Evolutionary conservation across 2,329 filamentous ascomycete species (phyloP).

Genomic region (Chaetomiaceae sp.): DNA sequence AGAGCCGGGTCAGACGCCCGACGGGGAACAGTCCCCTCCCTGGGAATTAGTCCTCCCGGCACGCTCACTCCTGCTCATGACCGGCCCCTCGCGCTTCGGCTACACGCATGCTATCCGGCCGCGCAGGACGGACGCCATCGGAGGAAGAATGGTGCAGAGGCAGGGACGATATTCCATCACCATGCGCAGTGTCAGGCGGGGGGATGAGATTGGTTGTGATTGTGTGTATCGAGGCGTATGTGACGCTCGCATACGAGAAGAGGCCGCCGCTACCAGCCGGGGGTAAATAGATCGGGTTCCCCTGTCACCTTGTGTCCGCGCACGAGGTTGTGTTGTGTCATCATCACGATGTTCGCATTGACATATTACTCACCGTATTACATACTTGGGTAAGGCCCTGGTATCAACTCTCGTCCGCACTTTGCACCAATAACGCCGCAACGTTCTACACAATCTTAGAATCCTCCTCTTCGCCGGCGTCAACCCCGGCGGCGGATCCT

Average conservation of each 20-base stretch:
- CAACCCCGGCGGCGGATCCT: too few relatives aligned
- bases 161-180: slow-evolving; percentile 27
- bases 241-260: slow-evolving; percentile 26
- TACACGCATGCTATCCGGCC: slow-evolving; percentile 50
- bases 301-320: too few relatives aligned
- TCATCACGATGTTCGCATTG: too few relatives aligned
- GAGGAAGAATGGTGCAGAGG: slow-evolving; percentile 17
- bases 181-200: slow-evolving; percentile 23
- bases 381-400: too few relatives aligned
- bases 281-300: too few relatives aligned
- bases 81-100: slow-evolving; percentile 25
- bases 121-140: slow-evolving; percentile 43
- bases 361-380: too few relatives aligned
- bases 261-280: slow-evolving; percentile 1
- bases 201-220: slow-evolving; percentile 21
- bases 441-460: too few relatives aligned
- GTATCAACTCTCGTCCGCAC: too few relatives aligned
- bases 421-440: too few relatives aligned
- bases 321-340: too few relatives aligned
- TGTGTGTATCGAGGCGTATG: slow-evolving; percentile 27
- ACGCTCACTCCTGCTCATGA: slow-evolving; percentile 27
- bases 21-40: slow-evolving; percentile 2
- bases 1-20: not conserved
- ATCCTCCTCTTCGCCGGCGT: too few relatives aligned
- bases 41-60: slow-evolving; percentile 26